Evolutionary conservation across 2,329 filamentous ascomycete genomes (phyloP).

Genomic region (Ophiostoma perfectum): DNA sequence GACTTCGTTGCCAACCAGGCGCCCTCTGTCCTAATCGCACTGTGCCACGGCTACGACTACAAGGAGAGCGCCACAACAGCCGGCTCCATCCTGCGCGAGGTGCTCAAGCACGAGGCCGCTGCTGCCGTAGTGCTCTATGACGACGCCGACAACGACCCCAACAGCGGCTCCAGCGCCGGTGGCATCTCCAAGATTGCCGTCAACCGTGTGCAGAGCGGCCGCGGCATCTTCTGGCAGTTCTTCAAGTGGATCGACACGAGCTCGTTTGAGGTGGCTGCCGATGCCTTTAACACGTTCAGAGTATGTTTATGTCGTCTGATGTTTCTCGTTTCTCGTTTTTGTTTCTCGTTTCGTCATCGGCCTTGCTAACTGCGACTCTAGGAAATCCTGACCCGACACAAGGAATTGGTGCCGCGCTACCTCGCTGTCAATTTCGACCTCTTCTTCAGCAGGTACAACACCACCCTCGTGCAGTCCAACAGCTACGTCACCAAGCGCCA

Average conservation of each 20-base stretch:
- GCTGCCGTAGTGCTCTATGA: conserved; percentile 91
- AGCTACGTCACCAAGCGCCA: conserved; percentile 98
- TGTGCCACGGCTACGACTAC: conserved; percentile 85
- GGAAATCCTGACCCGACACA: conserved; percentile 94
- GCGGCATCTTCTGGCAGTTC: conserved; percentile 92
- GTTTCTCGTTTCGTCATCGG: neutral
- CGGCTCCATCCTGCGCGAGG: conserved; percentile 81
- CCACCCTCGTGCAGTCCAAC: conserved; percentile 78
- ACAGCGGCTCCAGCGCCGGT: conserved; percentile 60
- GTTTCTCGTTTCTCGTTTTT: neutral
- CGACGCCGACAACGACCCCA: conserved; percentile 59
- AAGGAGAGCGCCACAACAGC: conserved; percentile 89
- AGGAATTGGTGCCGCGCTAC: conserved; percentile 81
- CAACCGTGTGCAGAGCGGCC: conserved; percentile 67
- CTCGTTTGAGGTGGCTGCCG: conserved; percentile 92
- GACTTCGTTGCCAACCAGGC: conserved; percentile 82
- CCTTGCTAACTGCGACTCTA: conserved; percentile 35
- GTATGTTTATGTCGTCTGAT: conserved; percentile 44
- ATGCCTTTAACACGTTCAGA: conserved; percentile 95
- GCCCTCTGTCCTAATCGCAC: conserved; percentile 78
- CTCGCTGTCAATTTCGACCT: conserved; percentile 83
- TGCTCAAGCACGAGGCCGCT: conserved; percentile 82
- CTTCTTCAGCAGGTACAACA: conserved; percentile 91
- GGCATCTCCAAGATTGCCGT: conserved; percentile 73
- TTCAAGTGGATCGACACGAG: conserved; percentile 97